Base-by-base conservation (phyloP, 1,284 basidiomycete species). In the Ganoderma meredithae region DNA sequence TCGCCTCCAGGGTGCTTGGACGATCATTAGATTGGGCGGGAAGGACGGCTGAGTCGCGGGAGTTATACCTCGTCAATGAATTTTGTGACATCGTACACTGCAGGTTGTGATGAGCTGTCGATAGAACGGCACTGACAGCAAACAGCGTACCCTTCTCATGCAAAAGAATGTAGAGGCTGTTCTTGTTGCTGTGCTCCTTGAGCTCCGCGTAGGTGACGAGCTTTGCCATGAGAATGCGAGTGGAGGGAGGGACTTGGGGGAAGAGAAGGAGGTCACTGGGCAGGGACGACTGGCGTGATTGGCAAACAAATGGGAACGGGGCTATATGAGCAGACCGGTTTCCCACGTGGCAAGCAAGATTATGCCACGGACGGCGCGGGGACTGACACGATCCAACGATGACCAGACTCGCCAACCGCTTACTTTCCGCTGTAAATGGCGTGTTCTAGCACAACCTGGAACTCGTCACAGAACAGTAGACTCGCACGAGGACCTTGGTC, bases 1-100 rank as follows among this genome's bases (percentile, higher is more conserved):
- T 99, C 97, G 74, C 97, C 97, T 82, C 97, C 96, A 31, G 96
- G 95, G 82, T 98, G 97, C 95, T 98, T 39, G 39, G 10, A 53
- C 9, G 22, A 56, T 44, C 22, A 25, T 62, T 13, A 63, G 66
- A 39, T 17, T 36, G 6, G 10, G 43, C 36, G 47, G 22, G 53
- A 61, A 22, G 61, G 52, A 15, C 12, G n/a, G 62, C 17, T 39
- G 15, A 63, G n/a, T 53, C 44, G 62, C n/a, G 25, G 40, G 53
- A 40, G 33, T 2, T 49, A 43, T 81, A 97, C 95, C 92, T 99
- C 97, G 83, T 99, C 96, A 76, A 97, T 85, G 89, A 99, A 99
- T 79, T 93, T 92, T 64, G 96, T 91, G 74, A 93, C 92, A 82
- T 98, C 89, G 86, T 99, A 99, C 68, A 99, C 97, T 97, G 80